A percentile compares a stretch with the other conserved stretches of the same genome.
phyloP scores from a whole-genome alignment of 2,329 filamentous ascomycete species.

The Septoria petroselini region DNA sequence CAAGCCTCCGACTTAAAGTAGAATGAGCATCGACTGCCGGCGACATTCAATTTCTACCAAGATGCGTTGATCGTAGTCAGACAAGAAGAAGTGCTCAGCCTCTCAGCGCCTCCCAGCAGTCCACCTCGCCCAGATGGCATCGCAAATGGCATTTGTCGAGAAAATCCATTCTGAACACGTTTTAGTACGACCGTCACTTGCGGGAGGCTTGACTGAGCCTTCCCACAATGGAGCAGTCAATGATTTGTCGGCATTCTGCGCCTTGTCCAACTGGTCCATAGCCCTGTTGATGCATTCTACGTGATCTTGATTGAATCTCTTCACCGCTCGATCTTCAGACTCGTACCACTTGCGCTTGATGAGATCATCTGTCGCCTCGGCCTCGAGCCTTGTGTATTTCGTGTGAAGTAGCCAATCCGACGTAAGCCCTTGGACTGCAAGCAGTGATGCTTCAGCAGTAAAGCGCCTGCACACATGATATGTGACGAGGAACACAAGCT shows the following conservation, averaged over 20 bases:
- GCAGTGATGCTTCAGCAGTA: background rate
- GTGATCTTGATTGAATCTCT: constrained; percentile 7
- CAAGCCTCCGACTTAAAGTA: too few relatives aligned
- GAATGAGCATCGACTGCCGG: too few relatives aligned
- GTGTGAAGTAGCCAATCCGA: constrained; percentile 10
- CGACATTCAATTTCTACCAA: too few relatives aligned
- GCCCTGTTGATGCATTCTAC: constrained; percentile 2
- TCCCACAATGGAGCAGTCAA: background rate
- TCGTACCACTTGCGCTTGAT: constrained; percentile 13
- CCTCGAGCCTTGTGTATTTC: constrained; percentile 6
- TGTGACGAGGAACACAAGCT: constrained; percentile 7
- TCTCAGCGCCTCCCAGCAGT: background rate
- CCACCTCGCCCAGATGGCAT: background rate
- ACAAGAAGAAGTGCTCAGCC: too few relatives aligned
- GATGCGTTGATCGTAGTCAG: too few relatives aligned
- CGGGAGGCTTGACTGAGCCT: background rate
- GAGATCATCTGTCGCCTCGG: background rate
- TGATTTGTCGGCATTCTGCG: background rate
- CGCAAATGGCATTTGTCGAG: background rate
- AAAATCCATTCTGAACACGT: background rate
- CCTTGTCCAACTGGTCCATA: background rate
- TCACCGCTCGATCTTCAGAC: constrained; percentile 7
- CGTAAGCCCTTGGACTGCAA: constrained; percentile 6
- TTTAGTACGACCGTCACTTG: constrained; percentile 4
- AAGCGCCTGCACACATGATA: constrained; percentile 7